Evolutionary conservation across 1,284 basidiomycete genomes (phyloP).

Genomic region (Trichosporon sp.): DNA sequence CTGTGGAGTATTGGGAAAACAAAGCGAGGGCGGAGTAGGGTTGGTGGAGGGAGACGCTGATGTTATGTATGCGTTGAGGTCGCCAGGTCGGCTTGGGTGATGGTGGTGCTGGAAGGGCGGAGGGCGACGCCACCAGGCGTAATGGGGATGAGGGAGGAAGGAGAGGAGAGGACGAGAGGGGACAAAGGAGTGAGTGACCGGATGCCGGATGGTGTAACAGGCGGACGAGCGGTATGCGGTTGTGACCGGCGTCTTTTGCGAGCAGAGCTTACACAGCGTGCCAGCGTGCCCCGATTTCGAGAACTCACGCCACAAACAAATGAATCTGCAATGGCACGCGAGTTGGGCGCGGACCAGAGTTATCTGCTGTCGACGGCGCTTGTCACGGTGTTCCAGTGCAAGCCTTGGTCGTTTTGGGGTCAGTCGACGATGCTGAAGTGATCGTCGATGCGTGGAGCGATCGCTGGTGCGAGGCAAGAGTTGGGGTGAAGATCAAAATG

Average conservation of each 20-base stretch:
- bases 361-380: neutral
- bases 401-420: neutral
- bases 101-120: neutral
- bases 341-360: conserved; percentile 1
- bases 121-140: neutral
- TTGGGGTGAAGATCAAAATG: neutral
- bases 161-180: neutral
- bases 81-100: neutral
- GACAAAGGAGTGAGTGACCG: conserved; percentile 3
- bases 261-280: neutral
- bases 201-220: neutral
- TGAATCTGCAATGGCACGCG: neutral
- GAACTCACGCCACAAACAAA: conserved; percentile 3
- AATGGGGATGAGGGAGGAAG: neutral
- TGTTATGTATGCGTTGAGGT: neutral
- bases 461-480: neutral
- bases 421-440: neutral
- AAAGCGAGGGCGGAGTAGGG: neutral
- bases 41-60: neutral
- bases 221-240: conserved; percentile 1
- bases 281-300: neutral
- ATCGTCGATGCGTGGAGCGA: neutral
- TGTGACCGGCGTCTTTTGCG: conserved; percentile 6
- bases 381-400: neutral
- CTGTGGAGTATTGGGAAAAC: conserved; percentile 1